Base-by-base conservation (phyloP, 164 flowering plant genomes). In the Vitis amurensis region DNA sequence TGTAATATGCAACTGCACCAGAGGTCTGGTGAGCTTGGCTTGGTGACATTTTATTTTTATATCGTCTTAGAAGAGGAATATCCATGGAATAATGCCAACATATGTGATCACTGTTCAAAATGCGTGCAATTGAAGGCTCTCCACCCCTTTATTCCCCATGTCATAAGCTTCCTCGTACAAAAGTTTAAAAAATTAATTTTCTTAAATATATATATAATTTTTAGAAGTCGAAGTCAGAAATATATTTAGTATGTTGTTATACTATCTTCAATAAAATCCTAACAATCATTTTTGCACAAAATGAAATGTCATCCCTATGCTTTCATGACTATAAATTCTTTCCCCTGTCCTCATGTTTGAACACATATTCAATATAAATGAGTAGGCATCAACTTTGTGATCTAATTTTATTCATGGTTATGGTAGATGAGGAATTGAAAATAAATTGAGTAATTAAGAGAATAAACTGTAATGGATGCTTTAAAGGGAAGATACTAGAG, bases 1-100 rank as follows among this genome's bases (percentile, higher is more conserved):
- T 44, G 70, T 61, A 67, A 68, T 37, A 37, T 67, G 56, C 58
- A 66, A 48, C 60, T 65, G 74, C 74, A 61, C 70, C 17, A 48
- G 29, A 62, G 47, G 48, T 30, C 0, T 31, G 8, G 61, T 37
- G 3, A 51, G n/a, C 3, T 12, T 60, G 66, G 6, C 12, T 29
- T 47, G 59, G 49, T 52, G 31, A 51, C 19, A 0, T 50, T 37
- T 37, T 52, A 66, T 73, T 67, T 73, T 67, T 73, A 73, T 67
- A 50, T 30, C 57, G 4, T 3, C 47, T 16, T 23, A 11, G 14
- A 50, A 48, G 51, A 52, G 51, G 72, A 64, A 74, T 74, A 68
- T 74, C 19, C 72, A 9, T 19, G 69, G 67, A 29, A 61, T 66
- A 64, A 74, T 74, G 49, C 65, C 59, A 51, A 9, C 48, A 9